phyloP scores from a whole-genome alignment of 78 protist genomes.

The Planoprotostelium fungivorum region DNA sequence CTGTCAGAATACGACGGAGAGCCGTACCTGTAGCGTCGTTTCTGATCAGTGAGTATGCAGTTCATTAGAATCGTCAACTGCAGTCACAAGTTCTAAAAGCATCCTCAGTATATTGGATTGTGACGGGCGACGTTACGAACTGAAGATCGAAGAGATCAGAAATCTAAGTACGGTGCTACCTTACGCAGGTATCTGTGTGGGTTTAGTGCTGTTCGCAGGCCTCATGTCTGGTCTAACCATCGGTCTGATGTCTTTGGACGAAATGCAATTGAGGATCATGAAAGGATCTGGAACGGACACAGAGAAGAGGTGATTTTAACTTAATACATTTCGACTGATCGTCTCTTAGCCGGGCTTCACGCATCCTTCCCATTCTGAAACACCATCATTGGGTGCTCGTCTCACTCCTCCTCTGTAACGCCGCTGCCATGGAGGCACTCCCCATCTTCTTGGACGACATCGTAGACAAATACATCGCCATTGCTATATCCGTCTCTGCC shows the following conservation, averaged over 20 bases:
- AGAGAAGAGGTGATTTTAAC: background rate
- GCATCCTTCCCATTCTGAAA: conserved; percentile 11
- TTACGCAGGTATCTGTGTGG: background rate
- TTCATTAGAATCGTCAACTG: too few relatives aligned
- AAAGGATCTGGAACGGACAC: background rate
- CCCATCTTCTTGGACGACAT: conserved; percentile 68
- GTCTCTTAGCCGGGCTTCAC: conserved; percentile 1
- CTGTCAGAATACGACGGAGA: too few relatives aligned
- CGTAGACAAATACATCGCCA: conserved; percentile 33
- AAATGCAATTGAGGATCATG: conserved; percentile 7
- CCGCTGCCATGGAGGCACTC: conserved; percentile 75
- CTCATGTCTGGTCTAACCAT: conserved; percentile 68
- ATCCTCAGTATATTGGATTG: too few relatives aligned
- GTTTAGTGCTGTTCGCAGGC: background rate
- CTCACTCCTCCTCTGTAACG: conserved; percentile 66
- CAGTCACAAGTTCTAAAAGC: too few relatives aligned
- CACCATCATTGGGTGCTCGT: conserved; percentile 55
- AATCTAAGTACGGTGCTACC: background rate
- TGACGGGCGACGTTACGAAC: background rate
- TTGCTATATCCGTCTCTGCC: conserved; percentile 36
- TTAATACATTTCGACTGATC: background rate
- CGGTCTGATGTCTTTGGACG: conserved; percentile 62
- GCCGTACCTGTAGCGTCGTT: too few relatives aligned
- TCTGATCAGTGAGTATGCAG: too few relatives aligned
- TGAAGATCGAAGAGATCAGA: background rate